phyloP scores from a whole-genome alignment of 148 eudicot species.

The Rhododendron ovatum region DNA sequence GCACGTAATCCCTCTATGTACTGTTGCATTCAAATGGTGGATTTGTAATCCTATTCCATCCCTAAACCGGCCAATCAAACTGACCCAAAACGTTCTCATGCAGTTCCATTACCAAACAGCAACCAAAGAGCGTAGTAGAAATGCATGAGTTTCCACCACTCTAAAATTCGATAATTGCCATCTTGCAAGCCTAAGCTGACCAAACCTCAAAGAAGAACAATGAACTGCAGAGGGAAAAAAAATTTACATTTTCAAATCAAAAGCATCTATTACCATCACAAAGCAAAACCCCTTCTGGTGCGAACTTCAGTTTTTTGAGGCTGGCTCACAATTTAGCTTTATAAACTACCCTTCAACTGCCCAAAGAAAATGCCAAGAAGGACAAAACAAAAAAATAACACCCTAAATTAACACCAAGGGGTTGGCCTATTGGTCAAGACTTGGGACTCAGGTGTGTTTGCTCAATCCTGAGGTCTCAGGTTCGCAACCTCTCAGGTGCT shows the following conservation, averaged over 20 bases:
- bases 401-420: background rate
- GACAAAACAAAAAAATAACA: background rate
- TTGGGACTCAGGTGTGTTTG: too few relatives aligned
- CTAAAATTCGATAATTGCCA: background rate
- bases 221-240: background rate
- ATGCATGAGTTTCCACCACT: background rate
- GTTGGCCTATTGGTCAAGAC: too few relatives aligned
- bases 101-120: background rate
- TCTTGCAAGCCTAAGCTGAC: conserved; percentile 1
- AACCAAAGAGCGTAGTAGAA: background rate
- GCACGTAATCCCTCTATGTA: background rate
- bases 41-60: background rate
- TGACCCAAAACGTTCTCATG: background rate
- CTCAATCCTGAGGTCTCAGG: too few relatives aligned
- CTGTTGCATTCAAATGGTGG: background rate
- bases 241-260: background rate
- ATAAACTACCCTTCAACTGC: background rate
- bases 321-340: background rate
- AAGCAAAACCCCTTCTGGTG: background rate
- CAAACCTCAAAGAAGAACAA: background rate
- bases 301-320: background rate
- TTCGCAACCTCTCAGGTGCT: too few relatives aligned
- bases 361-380: background rate
- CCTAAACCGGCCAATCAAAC: background rate
- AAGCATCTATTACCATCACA: background rate